Conservation (phyloP, 768 basidiomycete genomes). For the Suillus fuscotomentosus region DNA sequence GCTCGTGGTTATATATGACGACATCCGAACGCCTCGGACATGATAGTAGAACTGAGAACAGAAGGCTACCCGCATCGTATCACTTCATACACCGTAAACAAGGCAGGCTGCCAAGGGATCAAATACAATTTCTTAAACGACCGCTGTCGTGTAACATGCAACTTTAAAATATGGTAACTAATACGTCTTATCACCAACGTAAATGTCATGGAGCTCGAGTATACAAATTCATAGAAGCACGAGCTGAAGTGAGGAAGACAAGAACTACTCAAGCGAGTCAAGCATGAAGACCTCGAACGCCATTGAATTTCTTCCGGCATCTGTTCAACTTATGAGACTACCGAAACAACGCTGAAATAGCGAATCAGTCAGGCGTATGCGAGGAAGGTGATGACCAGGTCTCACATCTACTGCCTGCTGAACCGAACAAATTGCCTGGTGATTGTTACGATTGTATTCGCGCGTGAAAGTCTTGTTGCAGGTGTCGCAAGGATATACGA, state of each 20-base stretch:
- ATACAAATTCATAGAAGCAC: not conserved
- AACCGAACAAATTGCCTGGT: conserved; percentile 12
- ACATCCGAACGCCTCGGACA: not conserved
- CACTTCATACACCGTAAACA: no score
- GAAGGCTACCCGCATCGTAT: no score
- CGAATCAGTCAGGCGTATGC: not conserved
- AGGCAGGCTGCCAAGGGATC: no score
- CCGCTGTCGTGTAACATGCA: no score
- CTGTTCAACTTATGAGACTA: not conserved
- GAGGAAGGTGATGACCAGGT: not conserved
- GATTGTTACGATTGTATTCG: conserved; percentile 15
- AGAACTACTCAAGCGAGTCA: not conserved
- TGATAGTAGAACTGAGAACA: not conserved
- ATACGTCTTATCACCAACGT: no score
- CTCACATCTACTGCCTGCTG: not conserved
- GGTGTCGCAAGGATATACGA: conserved; percentile 21
- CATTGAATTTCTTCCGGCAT: not conserved
- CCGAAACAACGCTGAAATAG: not conserved
- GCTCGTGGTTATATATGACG: not conserved
- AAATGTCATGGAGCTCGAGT: not conserved
- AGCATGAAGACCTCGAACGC: not conserved
- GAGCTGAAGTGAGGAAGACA: not conserved
- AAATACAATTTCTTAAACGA: no score
- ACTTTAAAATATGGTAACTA: no score
- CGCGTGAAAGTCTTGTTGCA: conserved; percentile 21